These are phyloP conservation scores for Penicillium daleae DNA, from an alignment of 495 filamentous ascomycete species.

Conservation along the genomic window DNA sequence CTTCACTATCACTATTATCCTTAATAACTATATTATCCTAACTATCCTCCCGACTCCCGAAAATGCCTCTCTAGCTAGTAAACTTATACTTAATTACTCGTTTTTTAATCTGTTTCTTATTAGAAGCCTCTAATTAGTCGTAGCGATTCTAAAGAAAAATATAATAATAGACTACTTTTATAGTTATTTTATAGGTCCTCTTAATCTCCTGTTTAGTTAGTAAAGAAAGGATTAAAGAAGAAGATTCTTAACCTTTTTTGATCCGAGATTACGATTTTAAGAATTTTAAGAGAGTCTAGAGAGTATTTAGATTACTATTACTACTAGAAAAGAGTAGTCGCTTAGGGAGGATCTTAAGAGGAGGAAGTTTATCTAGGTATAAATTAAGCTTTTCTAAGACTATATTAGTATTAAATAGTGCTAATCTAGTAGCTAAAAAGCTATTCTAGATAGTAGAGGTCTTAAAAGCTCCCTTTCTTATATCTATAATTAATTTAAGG, in stretches of 20 bases:
- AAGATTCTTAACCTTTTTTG: slow-evolving; percentile 12
- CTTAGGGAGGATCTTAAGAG: neutral
- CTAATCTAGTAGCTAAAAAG: slow-evolving; percentile 1
- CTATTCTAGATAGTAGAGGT: slow-evolving; percentile 5
- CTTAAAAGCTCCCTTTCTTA: slow-evolving; percentile 1
- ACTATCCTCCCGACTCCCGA: too few species aligned
- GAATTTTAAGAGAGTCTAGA: slow-evolving; percentile 13
- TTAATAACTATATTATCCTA: too few species aligned
- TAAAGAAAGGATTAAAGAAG: slow-evolving; percentile 8
- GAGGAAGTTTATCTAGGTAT: slow-evolving; percentile 1
- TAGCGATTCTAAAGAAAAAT: slow-evolving; percentile 2
- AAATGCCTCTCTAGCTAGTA: too few species aligned
- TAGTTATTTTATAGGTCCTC: too few species aligned
- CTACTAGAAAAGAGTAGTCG: neutral
- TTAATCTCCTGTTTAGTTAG: slow-evolving; percentile 7
- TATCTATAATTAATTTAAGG: slow-evolving; percentile 1
- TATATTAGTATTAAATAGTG: slow-evolving; percentile 4
- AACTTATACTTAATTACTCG: too few species aligned
- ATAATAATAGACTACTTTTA: neutral
- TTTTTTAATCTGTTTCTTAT: too few species aligned
- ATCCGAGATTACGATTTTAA: slow-evolving; percentile 10
- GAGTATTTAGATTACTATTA: slow-evolving; percentile 1
- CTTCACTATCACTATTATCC: too few species aligned
- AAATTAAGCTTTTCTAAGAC: slow-evolving; percentile 5
- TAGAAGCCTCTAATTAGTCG: too few species aligned